phyloP scores from a whole-genome alignment of 2,329 filamentous ascomycete genomes.

The Nemania serpens region DNA sequence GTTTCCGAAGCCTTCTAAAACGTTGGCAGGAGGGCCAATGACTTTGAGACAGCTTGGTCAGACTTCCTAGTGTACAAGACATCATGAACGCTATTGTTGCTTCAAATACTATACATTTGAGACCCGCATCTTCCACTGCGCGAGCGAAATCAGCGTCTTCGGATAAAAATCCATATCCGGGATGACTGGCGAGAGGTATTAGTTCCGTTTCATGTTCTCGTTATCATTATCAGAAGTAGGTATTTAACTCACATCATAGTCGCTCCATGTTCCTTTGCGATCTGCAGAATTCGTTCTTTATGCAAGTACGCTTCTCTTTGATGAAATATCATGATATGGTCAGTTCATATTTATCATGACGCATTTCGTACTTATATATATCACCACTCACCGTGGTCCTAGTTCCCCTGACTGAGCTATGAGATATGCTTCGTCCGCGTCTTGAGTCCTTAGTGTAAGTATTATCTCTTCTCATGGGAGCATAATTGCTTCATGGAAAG shows the following conservation, averaged over 20 bases:
- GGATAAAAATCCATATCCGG: not conserved
- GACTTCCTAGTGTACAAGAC: not conserved
- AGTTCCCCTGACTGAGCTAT: not conserved
- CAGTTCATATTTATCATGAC: not conserved
- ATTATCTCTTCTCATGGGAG: not conserved
- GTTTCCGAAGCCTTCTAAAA: not conserved
- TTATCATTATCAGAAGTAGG: not conserved
- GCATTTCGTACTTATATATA: not conserved
- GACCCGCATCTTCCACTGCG: not conserved
- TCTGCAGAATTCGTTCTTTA: not conserved
- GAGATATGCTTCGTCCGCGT: not conserved
- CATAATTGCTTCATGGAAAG: not conserved
- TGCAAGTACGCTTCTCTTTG: not conserved
- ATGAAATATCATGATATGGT: not conserved
- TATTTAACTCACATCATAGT: not conserved
- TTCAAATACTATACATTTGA: not conserved
- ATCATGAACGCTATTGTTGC: not conserved
- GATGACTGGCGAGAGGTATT: not conserved
- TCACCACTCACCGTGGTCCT: not conserved
- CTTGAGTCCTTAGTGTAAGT: not conserved
- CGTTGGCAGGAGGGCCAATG: not conserved
- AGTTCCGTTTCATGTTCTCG: not conserved
- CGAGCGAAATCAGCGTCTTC: not conserved
- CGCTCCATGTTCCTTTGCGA: not conserved
- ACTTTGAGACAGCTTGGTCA: not conserved